Conservation (phyloP, 345 rosid species). For the Chamaenerion angustifolium region DNA sequence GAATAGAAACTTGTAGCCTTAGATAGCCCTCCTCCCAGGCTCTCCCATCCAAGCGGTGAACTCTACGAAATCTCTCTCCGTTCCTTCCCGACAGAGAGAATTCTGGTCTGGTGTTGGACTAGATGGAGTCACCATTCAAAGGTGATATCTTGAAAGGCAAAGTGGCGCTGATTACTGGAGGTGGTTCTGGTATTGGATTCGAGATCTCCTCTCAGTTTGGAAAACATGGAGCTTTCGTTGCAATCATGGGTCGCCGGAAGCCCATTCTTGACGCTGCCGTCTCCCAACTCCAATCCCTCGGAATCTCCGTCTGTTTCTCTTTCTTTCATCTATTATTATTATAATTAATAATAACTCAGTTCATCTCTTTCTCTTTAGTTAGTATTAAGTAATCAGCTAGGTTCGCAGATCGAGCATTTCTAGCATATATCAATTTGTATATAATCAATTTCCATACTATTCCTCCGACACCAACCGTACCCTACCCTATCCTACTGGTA, state of each 20-base stretch:
- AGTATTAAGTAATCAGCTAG: too few species aligned
- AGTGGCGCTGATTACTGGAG: constrained; percentile 68
- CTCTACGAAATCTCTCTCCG: too few species aligned
- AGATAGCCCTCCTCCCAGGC: too few species aligned
- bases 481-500: too few species aligned
- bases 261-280: constrained; percentile 52
- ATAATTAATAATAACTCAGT: too few species aligned
- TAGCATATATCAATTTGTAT: too few species aligned
- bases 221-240: constrained; percentile 57
- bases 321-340: background rate
- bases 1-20: too few species aligned
- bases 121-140: constrained; percentile 64
- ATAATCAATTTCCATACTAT: too few species aligned
- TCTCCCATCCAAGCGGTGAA: too few species aligned
- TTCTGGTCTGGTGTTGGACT: background rate
- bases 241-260: constrained; percentile 74
- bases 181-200: constrained; percentile 82
- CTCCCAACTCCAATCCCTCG: constrained; percentile 43
- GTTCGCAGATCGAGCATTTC: too few species aligned
- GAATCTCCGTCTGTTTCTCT: constrained; percentile 27
- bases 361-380: too few species aligned
- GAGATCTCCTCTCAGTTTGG: constrained; percentile 62
- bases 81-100: background rate
- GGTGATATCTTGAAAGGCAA: constrained; percentile 37
- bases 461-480: too few species aligned